Percentiles rank a stretch among this genome's conserved stretches.
These are phyloP conservation scores for Macadamia integrifolia DNA, from an alignment of 164 flowering plant genomes.

Conservation along the genomic window DNA sequence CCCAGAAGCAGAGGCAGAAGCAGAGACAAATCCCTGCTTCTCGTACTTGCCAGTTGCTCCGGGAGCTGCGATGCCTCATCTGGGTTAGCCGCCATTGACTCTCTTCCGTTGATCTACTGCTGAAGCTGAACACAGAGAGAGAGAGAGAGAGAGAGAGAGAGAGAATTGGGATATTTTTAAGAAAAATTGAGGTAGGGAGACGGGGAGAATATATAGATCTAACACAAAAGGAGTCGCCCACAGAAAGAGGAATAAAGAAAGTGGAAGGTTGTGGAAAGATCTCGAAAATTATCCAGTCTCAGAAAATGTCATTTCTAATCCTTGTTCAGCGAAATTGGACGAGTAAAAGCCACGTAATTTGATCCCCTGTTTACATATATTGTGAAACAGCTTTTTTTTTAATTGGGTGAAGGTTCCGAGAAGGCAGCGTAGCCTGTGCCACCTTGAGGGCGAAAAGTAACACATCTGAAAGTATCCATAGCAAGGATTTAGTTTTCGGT, in stretches of 20 bases:
- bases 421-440: no score
- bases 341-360: no score
- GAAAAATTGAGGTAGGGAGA: not conserved
- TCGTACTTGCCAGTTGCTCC: conserved; percentile 34
- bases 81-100: conserved; percentile 40
- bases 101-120: not conserved
- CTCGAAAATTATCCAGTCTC: conserved; percentile 30
- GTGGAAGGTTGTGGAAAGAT: conserved; percentile 55
- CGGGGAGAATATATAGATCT: not conserved
- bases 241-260: conserved; percentile 22
- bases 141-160: not conserved
- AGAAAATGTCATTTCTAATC: no score
- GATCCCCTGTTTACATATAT: no score
- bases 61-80: conserved; percentile 28
- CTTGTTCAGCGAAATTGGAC: no score
- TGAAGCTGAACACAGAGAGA: not conserved
- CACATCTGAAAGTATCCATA: no score
- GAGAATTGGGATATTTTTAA: not conserved
- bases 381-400: no score
- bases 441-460: no score
- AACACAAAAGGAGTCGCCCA: conserved; percentile 14
- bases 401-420: no score
- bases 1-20: conserved; percentile 53
- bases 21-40: conserved; percentile 50
- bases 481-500: no score